phyloP scores from a whole-genome alignment of 1,284 basidiomycete species.

The Rhodotorula glutinis region DNA sequence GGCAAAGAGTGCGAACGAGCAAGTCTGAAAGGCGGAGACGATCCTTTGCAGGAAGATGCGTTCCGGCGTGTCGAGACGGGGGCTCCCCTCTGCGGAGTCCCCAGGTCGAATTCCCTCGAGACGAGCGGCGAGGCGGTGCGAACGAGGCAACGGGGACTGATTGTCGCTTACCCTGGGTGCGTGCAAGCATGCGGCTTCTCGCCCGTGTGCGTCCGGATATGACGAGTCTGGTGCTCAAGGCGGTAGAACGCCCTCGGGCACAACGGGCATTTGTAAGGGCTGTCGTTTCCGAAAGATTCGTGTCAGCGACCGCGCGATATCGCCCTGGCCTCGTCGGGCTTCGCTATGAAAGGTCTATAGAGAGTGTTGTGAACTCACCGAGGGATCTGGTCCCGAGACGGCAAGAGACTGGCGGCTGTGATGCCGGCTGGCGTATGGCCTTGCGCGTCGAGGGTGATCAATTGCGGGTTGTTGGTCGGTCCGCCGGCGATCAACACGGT shows the following conservation, averaged over 20 bases:
- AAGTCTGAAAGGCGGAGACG: not conserved
- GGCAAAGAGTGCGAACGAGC: not conserved
- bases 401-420: conserved; percentile 30
- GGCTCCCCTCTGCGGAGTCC: not conserved
- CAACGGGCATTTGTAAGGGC: conserved; percentile 75
- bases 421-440: conserved; percentile 30
- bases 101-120: no score
- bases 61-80: not conserved
- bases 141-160: not conserved
- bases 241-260: conserved; percentile 35
- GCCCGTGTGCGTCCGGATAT: conserved; percentile 96
- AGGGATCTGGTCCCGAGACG: conserved; percentile 36
- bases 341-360: no score
- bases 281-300: conserved; percentile 28
- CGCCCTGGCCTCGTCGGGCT: no score
- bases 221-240: conserved; percentile 69
- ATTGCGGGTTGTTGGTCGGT: conserved; percentile 2
- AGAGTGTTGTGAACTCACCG: conserved; percentile 12
- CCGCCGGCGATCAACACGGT: no score
- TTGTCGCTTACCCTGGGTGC: conserved; percentile 59
- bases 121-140: no score
- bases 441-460: conserved; percentile 23
- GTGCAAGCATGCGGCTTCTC: conserved; percentile 95
- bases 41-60: not conserved
- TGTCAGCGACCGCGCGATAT: no score